These are phyloP conservation scores for Hyphopichia homilentoma DNA, from an alignment of 805 yeast genomes.

Conservation along the genomic window DNA sequence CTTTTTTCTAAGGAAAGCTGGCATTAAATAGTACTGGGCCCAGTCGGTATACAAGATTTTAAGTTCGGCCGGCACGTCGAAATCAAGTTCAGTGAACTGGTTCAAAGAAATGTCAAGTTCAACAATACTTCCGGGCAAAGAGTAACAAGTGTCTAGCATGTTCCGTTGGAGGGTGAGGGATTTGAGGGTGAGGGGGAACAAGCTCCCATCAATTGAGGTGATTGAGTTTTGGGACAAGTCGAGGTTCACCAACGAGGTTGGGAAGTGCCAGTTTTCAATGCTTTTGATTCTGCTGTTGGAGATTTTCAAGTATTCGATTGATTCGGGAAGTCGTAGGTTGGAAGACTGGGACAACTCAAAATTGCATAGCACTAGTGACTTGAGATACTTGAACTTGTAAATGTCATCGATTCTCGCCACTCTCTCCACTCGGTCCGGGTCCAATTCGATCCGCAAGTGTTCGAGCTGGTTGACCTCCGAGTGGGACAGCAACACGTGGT, in stretches of 20 bases:
- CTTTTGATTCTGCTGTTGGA: neutral
- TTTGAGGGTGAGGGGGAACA: neutral
- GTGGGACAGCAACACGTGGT: neutral
- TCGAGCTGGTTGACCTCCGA: neutral
- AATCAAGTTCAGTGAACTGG: conserved; percentile 1
- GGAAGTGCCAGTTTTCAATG: conserved; percentile 1
- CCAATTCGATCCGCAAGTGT: neutral
- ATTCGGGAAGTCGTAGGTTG: neutral
- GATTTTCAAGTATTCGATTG: neutral
- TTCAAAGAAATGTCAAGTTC: neutral
- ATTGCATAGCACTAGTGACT: neutral
- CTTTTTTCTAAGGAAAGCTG: neutral
- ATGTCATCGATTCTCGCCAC: neutral
- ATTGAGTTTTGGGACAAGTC: neutral
- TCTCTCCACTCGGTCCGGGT: too few relatives aligned
- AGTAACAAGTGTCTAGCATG: neutral
- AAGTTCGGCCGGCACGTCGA: neutral
- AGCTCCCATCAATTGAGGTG: neutral
- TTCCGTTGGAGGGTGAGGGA: neutral
- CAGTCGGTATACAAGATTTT: conserved; percentile 1
- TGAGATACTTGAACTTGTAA: neutral
- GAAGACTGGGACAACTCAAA: neutral
- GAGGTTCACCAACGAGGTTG: neutral
- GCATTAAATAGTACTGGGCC: neutral
- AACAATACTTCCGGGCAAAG: neutral